These are phyloP conservation scores for Diplodia sapinea DNA, from an alignment of 2,329 filamentous ascomycete species.

Conservation along the genomic window DNA sequence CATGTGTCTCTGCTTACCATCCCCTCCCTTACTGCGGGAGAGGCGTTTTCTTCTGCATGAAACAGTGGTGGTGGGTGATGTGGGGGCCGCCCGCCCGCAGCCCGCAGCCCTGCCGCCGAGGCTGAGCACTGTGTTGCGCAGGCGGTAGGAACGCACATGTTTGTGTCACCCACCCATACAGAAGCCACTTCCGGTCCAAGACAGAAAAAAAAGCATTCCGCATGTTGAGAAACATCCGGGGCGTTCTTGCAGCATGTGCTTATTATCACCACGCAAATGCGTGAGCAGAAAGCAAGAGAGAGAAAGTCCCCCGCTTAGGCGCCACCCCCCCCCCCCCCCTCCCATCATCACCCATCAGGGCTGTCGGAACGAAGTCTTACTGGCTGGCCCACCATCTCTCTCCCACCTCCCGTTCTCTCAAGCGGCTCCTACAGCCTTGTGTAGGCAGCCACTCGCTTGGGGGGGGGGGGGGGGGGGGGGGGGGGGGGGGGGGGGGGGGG, in stretches of 20 bases:
- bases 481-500: too few species aligned
- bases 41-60: background rate
- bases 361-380: background rate
- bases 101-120: background rate
- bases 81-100: background rate
- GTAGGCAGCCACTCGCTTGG: background rate
- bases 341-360: background rate
- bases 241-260: constrained; percentile 1
- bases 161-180: background rate
- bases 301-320: background rate
- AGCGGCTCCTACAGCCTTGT: background rate
- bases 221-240: background rate
- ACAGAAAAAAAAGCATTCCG: background rate
- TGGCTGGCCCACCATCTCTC: background rate
- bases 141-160: background rate
- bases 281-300: background rate
- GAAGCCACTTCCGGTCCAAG: background rate
- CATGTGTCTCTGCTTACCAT: background rate
- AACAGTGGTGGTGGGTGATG: background rate
- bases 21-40: background rate
- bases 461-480: too few species aligned
- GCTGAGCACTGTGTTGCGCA: background rate
- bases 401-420: background rate
- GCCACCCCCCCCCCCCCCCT: background rate
- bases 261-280: background rate